A percentile compares a stretch with the other conserved stretches of the same genome.
Conservation (phyloP, 495 filamentous ascomycete species). For the Podospora conica region DNA sequence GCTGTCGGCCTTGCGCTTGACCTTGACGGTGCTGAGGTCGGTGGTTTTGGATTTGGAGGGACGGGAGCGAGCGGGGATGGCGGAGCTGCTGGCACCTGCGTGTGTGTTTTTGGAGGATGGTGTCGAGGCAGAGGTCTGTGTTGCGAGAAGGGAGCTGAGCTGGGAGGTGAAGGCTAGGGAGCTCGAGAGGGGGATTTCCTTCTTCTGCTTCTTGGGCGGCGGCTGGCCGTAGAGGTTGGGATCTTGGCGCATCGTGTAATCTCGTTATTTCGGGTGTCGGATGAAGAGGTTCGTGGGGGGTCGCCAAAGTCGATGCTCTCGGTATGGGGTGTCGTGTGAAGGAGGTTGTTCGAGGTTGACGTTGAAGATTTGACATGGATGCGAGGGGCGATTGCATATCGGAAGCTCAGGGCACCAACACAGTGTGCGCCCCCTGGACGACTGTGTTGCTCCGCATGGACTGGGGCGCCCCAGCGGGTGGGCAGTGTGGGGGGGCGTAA, state of each 20-base stretch:
- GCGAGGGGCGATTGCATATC: background rate
- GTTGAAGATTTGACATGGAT: background rate
- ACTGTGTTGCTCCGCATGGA: background rate
- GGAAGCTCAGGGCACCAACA: background rate
- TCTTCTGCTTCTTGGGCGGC: slow-evolving; percentile 55
- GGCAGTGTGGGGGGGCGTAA: slow-evolving; percentile 4
- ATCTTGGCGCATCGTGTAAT: slow-evolving; percentile 47
- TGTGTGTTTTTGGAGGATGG: slow-evolving; percentile 26
- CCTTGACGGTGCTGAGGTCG: slow-evolving; percentile 63
- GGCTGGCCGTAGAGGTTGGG: slow-evolving; percentile 68
- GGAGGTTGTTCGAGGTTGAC: background rate
- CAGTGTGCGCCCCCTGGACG: background rate
- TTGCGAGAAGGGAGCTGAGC: slow-evolving; percentile 64
- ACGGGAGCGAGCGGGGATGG: slow-evolving; percentile 53
- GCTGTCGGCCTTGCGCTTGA: slow-evolving; percentile 54
- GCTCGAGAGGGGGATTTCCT: slow-evolving; percentile 60
- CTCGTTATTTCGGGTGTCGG: background rate
- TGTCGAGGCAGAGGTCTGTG: slow-evolving; percentile 12
- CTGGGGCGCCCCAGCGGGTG: background rate
- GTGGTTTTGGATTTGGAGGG: slow-evolving; percentile 63
- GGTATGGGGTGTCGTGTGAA: background rate
- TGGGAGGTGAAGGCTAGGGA: slow-evolving; percentile 75
- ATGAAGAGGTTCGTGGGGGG: background rate
- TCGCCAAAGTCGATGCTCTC: background rate
- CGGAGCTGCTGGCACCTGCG: slow-evolving; percentile 24